These are phyloP conservation scores for Pseudogymnoascus sp. DNA, from an alignment of 2,329 filamentous ascomycete species.

Conservation along the genomic window DNA sequence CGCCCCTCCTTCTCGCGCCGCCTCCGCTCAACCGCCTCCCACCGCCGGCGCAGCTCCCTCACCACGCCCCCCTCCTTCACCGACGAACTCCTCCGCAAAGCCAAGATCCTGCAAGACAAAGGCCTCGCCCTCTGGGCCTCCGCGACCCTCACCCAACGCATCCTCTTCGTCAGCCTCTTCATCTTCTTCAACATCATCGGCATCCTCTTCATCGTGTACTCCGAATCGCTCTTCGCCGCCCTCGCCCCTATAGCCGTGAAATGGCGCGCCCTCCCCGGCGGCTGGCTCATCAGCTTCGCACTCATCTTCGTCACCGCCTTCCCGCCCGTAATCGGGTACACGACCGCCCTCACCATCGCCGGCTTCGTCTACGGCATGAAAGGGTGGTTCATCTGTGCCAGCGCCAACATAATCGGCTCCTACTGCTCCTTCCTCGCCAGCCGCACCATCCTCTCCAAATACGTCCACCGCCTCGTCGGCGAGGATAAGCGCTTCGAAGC, in stretches of 20 bases:
- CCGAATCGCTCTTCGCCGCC: constrained; percentile 69
- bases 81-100: constrained; percentile 40
- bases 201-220: constrained; percentile 69
- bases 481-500: constrained; percentile 83
- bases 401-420: constrained; percentile 71
- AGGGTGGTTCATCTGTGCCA: constrained; percentile 65
- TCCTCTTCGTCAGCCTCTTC: constrained; percentile 46
- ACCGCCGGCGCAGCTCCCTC: constrained; percentile 33
- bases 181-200: constrained; percentile 42
- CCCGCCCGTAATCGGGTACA: constrained; percentile 66
- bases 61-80: constrained; percentile 27
- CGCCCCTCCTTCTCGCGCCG: constrained; percentile 32
- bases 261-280: constrained; percentile 68
- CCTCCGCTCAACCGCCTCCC: constrained; percentile 37
- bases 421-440: constrained; percentile 74
- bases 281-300: constrained; percentile 61
- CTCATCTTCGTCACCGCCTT: constrained; percentile 62
- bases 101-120: constrained; percentile 44
- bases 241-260: constrained; percentile 65
- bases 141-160: constrained; percentile 55
- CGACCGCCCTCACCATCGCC: constrained; percentile 57
- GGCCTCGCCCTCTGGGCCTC: constrained; percentile 44
- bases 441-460: constrained; percentile 67
- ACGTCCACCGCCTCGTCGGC: constrained; percentile 74
- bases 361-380: constrained; percentile 68